Evolutionary conservation across 495 filamentous ascomycete species (phyloP).

Genomic region (Thermothielavioides terrestris): DNA sequence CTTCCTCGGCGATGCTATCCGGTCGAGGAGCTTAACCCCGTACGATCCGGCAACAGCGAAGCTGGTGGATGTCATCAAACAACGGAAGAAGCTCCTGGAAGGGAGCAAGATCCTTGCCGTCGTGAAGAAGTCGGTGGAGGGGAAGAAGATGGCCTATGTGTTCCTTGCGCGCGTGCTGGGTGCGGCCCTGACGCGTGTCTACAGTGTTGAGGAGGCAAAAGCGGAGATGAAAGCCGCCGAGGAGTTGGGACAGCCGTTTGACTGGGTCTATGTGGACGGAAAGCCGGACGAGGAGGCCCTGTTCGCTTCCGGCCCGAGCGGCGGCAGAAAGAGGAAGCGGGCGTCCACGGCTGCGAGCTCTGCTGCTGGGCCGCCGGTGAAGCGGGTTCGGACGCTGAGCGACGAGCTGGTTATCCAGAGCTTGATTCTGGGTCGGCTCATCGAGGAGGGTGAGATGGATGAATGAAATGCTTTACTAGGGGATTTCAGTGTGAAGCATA

Average conservation of each 20-base stretch:
- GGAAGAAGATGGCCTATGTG: slow-evolving; percentile 45
- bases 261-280: slow-evolving; percentile 73
- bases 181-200: slow-evolving; percentile 56
- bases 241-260: slow-evolving; percentile 47
- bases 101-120: slow-evolving; percentile 67
- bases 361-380: slow-evolving; percentile 26
- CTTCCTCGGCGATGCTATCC: slow-evolving; percentile 67
- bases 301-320: slow-evolving; percentile 17
- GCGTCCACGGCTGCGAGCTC: slow-evolving; percentile 22
- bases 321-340: slow-evolving; percentile 38
- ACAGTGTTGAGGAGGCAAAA: slow-evolving; percentile 55
- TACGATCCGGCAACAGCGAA: slow-evolving; percentile 50
- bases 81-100: slow-evolving; percentile 53
- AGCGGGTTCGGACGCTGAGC: slow-evolving; percentile 53
- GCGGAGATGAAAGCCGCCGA: slow-evolving; percentile 46
- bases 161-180: slow-evolving; percentile 77
- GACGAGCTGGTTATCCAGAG: slow-evolving; percentile 92
- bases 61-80: slow-evolving; percentile 47
- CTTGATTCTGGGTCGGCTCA: slow-evolving; percentile 72
- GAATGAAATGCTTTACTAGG: not conserved
- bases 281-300: slow-evolving; percentile 19
- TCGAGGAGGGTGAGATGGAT: slow-evolving; percentile 51
- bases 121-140: slow-evolving; percentile 55
- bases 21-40: slow-evolving; percentile 56
- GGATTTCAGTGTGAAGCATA: not conserved